phyloP scores from a whole-genome alignment of 208 protist genomes.

The Trypanosoma lewisi region DNA sequence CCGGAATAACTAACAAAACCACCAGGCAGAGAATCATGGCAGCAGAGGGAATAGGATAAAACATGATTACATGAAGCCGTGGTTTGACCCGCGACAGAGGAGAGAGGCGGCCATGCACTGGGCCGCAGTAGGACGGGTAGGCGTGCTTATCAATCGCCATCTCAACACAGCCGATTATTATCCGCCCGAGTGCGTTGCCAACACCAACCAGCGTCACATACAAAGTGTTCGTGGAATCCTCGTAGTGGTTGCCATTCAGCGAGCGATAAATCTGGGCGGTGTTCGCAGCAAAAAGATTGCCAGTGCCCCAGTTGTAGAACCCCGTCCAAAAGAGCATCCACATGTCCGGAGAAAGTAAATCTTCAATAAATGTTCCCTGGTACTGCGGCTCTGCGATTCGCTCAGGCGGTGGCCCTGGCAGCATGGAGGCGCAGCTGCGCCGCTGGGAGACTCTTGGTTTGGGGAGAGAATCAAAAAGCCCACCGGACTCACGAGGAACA shows the following conservation, averaged over 20 bases:
- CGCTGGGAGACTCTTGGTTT: no score
- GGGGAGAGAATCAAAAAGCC: no score
- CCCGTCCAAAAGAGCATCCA: slow-evolving; percentile 53
- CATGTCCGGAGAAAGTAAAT: slow-evolving; percentile 54
- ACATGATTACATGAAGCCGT: no score
- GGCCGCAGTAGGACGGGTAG: no score
- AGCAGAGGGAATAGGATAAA: no score
- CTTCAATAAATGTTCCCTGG: slow-evolving; percentile 10
- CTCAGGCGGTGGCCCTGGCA: slow-evolving; percentile 19
- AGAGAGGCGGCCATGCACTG: no score
- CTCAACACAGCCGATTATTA: no score
- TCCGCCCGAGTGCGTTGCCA: slow-evolving; percentile 53
- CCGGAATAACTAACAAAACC: no score
- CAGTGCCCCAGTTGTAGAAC: slow-evolving; percentile 66
- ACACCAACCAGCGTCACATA: slow-evolving; percentile 57
- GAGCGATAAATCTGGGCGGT: slow-evolving; percentile 73
- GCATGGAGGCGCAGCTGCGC: slow-evolving; percentile 23
- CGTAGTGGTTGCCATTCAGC: slow-evolving; percentile 45
- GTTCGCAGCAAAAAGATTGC: slow-evolving; percentile 63
- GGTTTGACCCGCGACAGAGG: no score
- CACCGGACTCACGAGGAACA: no score
- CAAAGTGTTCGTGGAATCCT: slow-evolving; percentile 31
- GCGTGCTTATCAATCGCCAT: no score
- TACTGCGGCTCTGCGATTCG: slow-evolving; percentile 23
- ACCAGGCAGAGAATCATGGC: no score